These are phyloP conservation scores for Wakefieldia striispora DNA, from an alignment of 768 basidiomycete species.

Conservation along the genomic window DNA sequence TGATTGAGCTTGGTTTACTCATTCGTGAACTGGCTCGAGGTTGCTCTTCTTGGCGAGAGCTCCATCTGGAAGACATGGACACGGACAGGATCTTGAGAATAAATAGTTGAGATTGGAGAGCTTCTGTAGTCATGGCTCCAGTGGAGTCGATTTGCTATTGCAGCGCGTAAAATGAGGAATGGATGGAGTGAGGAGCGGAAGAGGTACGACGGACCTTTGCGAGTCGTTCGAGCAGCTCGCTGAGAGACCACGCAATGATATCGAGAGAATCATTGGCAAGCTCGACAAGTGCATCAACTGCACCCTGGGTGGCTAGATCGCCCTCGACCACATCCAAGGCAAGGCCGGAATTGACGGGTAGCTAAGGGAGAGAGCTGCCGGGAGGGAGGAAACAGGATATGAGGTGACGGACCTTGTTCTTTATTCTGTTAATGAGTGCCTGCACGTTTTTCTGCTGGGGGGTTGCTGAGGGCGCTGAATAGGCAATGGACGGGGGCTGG, in stretches of 20 bases:
- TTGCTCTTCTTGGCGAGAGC: constrained; percentile 39
- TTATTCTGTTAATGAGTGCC: constrained; percentile 75
- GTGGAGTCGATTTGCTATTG: constrained; percentile 52
- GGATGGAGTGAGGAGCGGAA: background rate
- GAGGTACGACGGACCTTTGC: constrained; percentile 55
- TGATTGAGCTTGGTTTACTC: constrained; percentile 35
- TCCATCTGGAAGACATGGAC: constrained; percentile 78
- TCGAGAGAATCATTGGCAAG: constrained; percentile 75
- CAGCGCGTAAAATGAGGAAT: constrained; percentile 12
- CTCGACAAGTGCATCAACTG: constrained; percentile 77
- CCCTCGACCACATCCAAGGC: constrained; percentile 70
- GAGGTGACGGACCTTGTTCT: constrained; percentile 63
- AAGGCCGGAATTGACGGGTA: constrained; percentile 82
- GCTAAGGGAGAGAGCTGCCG: constrained; percentile 39
- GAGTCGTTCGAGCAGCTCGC: constrained; percentile 74
- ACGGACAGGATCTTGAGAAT: constrained; percentile 78
- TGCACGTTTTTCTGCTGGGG: constrained; percentile 83
- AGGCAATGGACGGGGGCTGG: constrained; percentile 36
- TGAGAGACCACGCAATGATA: constrained; percentile 75
- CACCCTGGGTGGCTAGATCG: constrained; percentile 71
- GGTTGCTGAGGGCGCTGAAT: constrained; percentile 40
- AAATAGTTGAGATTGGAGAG: constrained; percentile 84
- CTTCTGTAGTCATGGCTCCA: constrained; percentile 59
- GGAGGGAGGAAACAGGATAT: background rate
- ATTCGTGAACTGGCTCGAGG: constrained; percentile 42